Base-by-base conservation (phyloP, 1,284 basidiomycete genomes). In the Fomitopsis palustris region DNA sequence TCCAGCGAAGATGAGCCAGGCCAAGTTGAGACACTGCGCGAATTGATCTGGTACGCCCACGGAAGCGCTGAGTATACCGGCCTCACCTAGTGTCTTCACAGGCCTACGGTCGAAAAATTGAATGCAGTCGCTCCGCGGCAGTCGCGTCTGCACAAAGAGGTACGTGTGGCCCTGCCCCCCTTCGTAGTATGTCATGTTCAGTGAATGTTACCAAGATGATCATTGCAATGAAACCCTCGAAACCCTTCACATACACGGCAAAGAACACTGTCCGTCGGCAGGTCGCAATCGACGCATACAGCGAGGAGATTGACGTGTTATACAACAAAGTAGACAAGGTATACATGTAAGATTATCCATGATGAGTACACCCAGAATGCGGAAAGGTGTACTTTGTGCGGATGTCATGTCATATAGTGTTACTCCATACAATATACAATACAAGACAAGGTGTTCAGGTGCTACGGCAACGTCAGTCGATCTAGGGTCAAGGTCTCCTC, bases 61-160 rank as follows among this genome's bases (percentile, higher is more conserved):
- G 6, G 21, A 9, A 4, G 3, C 3, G 41, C 5, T 27, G 8
- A 42, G n/a, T 21, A 9, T 5, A 8, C 8, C 14, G 4, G 25
- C 21, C 27, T 8, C 19, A 16, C 35, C 14, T 6, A 27, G 5
- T 53, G 33, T 51, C 14, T 49, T 21, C 4, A 17, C 23, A 74
- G 74, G 74, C 67, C 70, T 14, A 73, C 73, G 0, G 65, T 75
- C 2, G 72, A 74, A 55, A 62, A 65, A 16, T 65, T 72, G 53
- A 75, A 75, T 42, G 63, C 62, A 31, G 70, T 63, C 54, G 73
- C 74, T 1, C 74, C 74, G 6, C 67, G 71, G 47, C 73, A 75
- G 56, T 75, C 74, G 1, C 62, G 74, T 10, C 49, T 75, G 8
- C 73, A 74, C 67, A 75, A 75, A 57, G 74, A 74, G 66, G 74